Percentiles rank a stretch among this genome's conserved stretches.
Evolutionary conservation across 495 filamentous ascomycete species (phyloP).

Genomic region (Pseudomonodictys pantanalensis): DNA sequence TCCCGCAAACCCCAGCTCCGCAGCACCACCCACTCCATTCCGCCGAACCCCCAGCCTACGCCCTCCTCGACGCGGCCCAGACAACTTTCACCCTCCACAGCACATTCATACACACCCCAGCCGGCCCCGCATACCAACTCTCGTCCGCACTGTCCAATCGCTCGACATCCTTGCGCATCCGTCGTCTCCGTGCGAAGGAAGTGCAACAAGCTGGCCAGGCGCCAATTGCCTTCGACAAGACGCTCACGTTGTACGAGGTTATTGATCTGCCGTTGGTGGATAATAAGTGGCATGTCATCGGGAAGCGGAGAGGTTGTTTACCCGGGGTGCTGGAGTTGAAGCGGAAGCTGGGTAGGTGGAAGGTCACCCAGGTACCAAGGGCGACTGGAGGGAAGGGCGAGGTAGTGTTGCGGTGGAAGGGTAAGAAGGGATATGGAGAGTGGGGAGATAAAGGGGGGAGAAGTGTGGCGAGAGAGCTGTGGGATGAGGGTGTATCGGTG

Average conservation of each 20-base stretch:
- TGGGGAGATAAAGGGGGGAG: constrained; percentile 18
- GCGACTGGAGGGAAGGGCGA: not conserved
- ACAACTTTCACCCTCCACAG: constrained; percentile 18
- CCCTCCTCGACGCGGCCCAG: constrained; percentile 4
- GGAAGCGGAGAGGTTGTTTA: constrained; percentile 5
- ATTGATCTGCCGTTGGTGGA: constrained; percentile 7
- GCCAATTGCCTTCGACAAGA: constrained; percentile 6
- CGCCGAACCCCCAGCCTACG: constrained; percentile 18
- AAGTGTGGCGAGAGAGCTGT: constrained; percentile 13
- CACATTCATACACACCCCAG: constrained; percentile 25
- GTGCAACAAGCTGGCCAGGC: not conserved
- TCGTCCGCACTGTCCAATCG: constrained; percentile 15
- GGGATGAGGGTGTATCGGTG: constrained; percentile 8
- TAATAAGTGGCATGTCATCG: constrained; percentile 10
- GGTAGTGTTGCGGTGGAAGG: constrained; percentile 4
- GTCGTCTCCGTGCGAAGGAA: constrained; percentile 16
- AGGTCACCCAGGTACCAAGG: constrained; percentile 1
- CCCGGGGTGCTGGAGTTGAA: constrained; percentile 17
- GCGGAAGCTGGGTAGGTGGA: not conserved
- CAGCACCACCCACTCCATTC: not conserved
- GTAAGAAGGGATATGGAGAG: too few relatives aligned
- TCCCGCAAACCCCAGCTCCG: not conserved
- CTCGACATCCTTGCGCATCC: constrained; percentile 13
- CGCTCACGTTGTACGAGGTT: constrained; percentile 11
- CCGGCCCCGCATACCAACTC: constrained; percentile 23